A percentile compares a stretch with the other conserved stretches of the same genome.
These are phyloP conservation scores for Penicillium crustosum DNA, from an alignment of 2,329 filamentous ascomycete species.

Conservation along the genomic window DNA sequence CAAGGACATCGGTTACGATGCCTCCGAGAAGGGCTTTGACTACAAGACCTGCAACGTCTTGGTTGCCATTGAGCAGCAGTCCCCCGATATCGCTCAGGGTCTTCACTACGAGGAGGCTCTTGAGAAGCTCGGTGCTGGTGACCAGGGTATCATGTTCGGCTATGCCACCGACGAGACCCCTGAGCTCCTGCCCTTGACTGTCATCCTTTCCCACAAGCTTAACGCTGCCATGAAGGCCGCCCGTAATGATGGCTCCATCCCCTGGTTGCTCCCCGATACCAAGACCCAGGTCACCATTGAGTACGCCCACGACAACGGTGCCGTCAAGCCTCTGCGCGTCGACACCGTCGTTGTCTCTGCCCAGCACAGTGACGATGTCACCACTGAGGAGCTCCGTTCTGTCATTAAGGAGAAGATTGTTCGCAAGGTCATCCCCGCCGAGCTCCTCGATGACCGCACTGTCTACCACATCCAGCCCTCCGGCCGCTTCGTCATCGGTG, in stretches of 20 bases:
- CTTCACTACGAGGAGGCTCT: constrained; percentile 97
- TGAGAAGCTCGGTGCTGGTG: constrained; percentile 96
- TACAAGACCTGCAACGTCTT: constrained; percentile 99
- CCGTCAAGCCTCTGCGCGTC: constrained; percentile 86
- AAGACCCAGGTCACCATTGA: constrained; percentile 99
- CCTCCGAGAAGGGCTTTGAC: constrained; percentile 96
- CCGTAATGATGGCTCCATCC: constrained; percentile 79
- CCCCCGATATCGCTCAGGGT: constrained; percentile 97
- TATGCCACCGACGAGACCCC: constrained; percentile 99
- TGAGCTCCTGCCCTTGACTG: constrained; percentile 90
- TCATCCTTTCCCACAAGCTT: constrained; percentile 93
- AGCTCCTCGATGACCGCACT: constrained; percentile 90
- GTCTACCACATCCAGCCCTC: constrained; percentile 99
- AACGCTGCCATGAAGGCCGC: constrained; percentile 92
- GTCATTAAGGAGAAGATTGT: constrained; percentile 97
- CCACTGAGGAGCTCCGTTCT: constrained; percentile 87
- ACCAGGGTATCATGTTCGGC: constrained; percentile 99
- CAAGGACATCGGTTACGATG: constrained; percentile 98
- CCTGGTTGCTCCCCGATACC: constrained; percentile 97
- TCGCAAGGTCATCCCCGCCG: constrained; percentile 85
- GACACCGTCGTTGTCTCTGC: constrained; percentile 97
- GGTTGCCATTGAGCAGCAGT: constrained; percentile 99
- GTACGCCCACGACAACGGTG: constrained; percentile 92
- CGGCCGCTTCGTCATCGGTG: constrained; percentile 97
- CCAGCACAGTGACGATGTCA: constrained; percentile 86